A percentile compares a stretch with the other conserved stretches of the same genome.
These are phyloP conservation scores for Eustoma russellianum DNA, from an alignment of 257 asterid species.

Conservation along the genomic window DNA sequence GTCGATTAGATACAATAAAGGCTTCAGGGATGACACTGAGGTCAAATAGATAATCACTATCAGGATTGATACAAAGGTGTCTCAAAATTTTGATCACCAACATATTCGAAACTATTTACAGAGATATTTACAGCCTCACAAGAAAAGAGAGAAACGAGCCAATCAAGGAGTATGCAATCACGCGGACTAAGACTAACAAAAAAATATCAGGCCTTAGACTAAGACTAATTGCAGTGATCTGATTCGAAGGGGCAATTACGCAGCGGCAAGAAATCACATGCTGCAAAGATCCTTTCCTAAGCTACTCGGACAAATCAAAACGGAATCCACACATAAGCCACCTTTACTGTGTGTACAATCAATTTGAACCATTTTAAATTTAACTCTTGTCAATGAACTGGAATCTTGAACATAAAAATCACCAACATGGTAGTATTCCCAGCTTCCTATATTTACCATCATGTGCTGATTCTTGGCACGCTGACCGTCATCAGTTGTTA, in stretches of 20 bases:
- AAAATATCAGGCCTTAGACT: conserved; percentile 6
- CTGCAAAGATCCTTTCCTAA: conserved; percentile 28
- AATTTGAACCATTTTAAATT: conserved; percentile 60
- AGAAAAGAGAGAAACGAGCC: too few species aligned
- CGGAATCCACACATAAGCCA: conserved; percentile 75
- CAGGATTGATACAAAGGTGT: too few species aligned
- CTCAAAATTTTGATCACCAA: too few species aligned
- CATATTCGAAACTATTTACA: not conserved
- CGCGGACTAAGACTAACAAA: not conserved
- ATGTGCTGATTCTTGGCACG: conserved; percentile 23
- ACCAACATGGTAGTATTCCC: conserved; percentile 69
- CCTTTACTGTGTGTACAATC: conserved; percentile 92
- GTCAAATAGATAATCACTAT: too few species aligned
- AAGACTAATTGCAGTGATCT: not conserved
- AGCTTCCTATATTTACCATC: conserved; percentile 49
- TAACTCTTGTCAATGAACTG: conserved; percentile 31
- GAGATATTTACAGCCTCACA: not conserved
- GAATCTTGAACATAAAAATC: conserved; percentile 49
- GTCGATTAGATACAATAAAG: too few species aligned
- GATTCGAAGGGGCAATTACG: not conserved
- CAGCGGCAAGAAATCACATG: conserved; percentile 1
- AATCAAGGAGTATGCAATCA: too few species aligned
- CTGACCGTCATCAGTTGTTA: conserved; percentile 48
- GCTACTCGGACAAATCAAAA: conserved; percentile 48
- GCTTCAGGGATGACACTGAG: too few species aligned